phyloP scores from a whole-genome alignment of 805 yeast species.

The Saccharomycopsis fermentans region DNA sequence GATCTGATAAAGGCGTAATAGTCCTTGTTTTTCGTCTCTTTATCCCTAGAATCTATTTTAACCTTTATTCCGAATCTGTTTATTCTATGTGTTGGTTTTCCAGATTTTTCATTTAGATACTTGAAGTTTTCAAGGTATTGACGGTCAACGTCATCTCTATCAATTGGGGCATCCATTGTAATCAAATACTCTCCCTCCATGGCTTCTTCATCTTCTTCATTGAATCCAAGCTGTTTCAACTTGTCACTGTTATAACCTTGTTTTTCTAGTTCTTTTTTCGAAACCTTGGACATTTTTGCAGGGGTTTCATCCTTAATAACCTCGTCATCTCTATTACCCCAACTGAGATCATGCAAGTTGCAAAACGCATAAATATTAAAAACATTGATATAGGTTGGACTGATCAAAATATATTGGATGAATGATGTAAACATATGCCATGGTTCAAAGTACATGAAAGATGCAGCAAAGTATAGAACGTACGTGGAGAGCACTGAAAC shows the following conservation, averaged over 20 bases:
- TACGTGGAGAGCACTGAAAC: slow-evolving; percentile 84
- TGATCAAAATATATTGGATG: slow-evolving; percentile 67
- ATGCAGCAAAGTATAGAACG: slow-evolving; percentile 65
- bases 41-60: slow-evolving; percentile 25
- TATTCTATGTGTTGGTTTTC: slow-evolving; percentile 24
- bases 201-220: slow-evolving; percentile 26
- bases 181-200: slow-evolving; percentile 15
- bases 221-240: slow-evolving; percentile 22
- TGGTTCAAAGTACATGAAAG: slow-evolving; percentile 79
- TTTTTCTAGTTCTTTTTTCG: slow-evolving; percentile 67
- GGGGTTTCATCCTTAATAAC: slow-evolving; percentile 9
- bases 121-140: slow-evolving; percentile 57
- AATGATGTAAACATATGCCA: slow-evolving; percentile 88
- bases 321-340: slow-evolving; percentile 95
- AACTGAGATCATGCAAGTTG: slow-evolving; percentile 89
- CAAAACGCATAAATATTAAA: slow-evolving; percentile 92
- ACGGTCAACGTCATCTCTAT: slow-evolving; percentile 64
- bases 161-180: slow-evolving; percentile 64
- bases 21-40: slow-evolving; percentile 51
- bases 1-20: slow-evolving; percentile 90
- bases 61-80: slow-evolving; percentile 28
- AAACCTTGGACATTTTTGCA: slow-evolving; percentile 18
- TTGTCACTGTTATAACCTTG: slow-evolving; percentile 55
- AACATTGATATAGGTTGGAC: slow-evolving; percentile 87
- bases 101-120: slow-evolving; percentile 35